phyloP scores from a whole-genome alignment of 2,329 filamentous ascomycete genomes.

The Fusarium penzigii region DNA sequence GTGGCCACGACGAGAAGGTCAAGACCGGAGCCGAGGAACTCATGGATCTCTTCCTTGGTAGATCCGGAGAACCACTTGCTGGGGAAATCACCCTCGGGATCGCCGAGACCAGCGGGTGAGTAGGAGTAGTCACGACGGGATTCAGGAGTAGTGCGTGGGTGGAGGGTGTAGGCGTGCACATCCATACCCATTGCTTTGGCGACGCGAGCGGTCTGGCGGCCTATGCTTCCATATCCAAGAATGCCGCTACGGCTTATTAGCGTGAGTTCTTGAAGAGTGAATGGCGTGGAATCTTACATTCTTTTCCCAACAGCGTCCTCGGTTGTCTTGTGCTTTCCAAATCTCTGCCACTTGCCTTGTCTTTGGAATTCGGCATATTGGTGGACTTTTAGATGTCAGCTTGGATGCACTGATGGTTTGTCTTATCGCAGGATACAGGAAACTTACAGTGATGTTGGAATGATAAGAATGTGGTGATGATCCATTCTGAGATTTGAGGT shows the following conservation, averaged over 20 bases:
- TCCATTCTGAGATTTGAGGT: slow-evolving; percentile 59
- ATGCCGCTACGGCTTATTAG: slow-evolving; percentile 42
- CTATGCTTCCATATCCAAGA: slow-evolving; percentile 56
- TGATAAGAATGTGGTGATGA: slow-evolving; percentile 52
- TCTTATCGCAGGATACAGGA: fast-evolving
- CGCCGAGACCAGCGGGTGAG: slow-evolving; percentile 66
- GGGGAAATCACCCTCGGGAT: slow-evolving; percentile 51
- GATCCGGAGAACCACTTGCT: slow-evolving; percentile 52
- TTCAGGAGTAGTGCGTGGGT: slow-evolving; percentile 65
- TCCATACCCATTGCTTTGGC: slow-evolving; percentile 68
- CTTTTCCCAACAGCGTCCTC: slow-evolving; percentile 49
- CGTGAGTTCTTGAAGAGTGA: too few relatives aligned
- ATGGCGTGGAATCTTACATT: slow-evolving; percentile 41
- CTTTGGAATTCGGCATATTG: slow-evolving; percentile 47
- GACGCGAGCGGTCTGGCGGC: slow-evolving; percentile 56
- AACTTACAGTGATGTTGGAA: slow-evolving; percentile 49
- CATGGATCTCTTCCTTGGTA: slow-evolving; percentile 45
- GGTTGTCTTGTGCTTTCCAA: slow-evolving; percentile 7
- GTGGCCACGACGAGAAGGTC: slow-evolving; percentile 55
- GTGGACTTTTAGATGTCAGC: slow-evolving; percentile 37
- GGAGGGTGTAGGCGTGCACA: slow-evolving; percentile 74
- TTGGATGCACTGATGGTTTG: neutral
- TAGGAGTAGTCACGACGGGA: slow-evolving; percentile 66
- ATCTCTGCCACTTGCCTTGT: slow-evolving; percentile 44
- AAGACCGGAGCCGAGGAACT: slow-evolving; percentile 51